Evolutionary conservation across 345 rosid species (phyloP), one percentile per base, ranked within the genome.

Genomic region (Populus deltoides): DNA sequence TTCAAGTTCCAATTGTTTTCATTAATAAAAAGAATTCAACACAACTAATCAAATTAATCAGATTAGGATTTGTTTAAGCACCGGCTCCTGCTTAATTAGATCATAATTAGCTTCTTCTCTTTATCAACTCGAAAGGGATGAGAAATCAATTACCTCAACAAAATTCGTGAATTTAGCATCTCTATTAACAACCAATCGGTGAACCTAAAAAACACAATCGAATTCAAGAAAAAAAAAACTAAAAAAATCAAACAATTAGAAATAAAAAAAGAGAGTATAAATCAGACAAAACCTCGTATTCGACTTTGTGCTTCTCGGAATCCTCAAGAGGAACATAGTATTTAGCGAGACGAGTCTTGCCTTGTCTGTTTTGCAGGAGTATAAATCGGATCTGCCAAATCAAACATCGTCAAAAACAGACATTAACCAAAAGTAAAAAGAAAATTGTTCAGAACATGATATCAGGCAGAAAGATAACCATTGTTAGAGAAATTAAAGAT

Each of bases 261-360:
- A 35, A 27, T 59, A 80, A 36, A 25, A 8, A 20, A 6, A 29
- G n/a, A 61, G 18, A 6, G 3, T 31, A 29, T 0, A 29, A 20
- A 47, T 15, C 18, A 18, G n/a, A 59, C n/a, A 8, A 45, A 13
- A 92, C 98, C 94, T 95, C 99, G 88, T 93, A 95, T 81, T 95
- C 99, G 79, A 95, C 97, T 77, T 89, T 93, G 90, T 95, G 98
- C 87, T 95, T 95, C 93, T 95, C 98, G 41, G 98, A 89, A 74
- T 93, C 99, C 84, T 95, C 99, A 73, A 95, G 97, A 74, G 99
- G 99, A 47, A 95, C 96, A 75, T 95, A 95, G 87, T 95, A 95
- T 74, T 95, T 95, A 76, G 99, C 99, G 11, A 95, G 97, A 85
- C 99, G 98, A 76, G 99, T 95, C 93, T 95, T 95, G 15, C 99